Evolutionary conservation across 257 asterid species (phyloP).

Genomic region (Euphrasia confusa): DNA sequence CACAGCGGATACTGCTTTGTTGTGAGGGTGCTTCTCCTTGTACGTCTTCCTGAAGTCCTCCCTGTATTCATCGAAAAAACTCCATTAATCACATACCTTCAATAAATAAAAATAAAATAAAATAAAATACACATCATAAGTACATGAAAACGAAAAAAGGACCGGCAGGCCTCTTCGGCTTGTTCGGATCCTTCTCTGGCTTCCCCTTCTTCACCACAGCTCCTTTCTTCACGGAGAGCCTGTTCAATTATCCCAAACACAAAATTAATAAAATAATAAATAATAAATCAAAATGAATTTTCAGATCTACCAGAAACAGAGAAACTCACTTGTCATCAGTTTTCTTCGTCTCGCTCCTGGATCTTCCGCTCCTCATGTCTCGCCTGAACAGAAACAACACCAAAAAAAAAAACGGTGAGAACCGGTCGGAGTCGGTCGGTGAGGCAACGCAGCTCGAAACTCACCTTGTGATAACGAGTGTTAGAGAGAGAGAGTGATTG

Average conservation of each 20-base stretch:
- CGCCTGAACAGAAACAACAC: conserved; percentile 26
- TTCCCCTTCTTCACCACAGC: conserved; percentile 54
- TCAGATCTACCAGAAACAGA: conserved; percentile 31
- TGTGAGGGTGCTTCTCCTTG: conserved; percentile 78
- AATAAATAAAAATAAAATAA: too few species aligned
- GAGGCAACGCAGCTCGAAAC: conserved; percentile 21
- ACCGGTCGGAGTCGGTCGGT: conserved; percentile 25
- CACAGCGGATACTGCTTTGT: conserved; percentile 79
- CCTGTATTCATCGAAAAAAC: conserved; percentile 30
- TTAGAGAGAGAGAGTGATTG: conserved; percentile 32
- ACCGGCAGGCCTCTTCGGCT: conserved; percentile 93
- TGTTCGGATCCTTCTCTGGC: conserved; percentile 84
- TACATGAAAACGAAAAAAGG: conserved; percentile 95
- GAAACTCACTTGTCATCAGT: conserved; percentile 61
- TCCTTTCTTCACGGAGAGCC: conserved; percentile 62
- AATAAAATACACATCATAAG: not conserved
- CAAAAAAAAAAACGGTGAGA: conserved; percentile 27
- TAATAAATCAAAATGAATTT: not conserved
- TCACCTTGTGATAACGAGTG: conserved; percentile 23
- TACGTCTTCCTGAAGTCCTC: conserved; percentile 74
- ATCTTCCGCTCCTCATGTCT: conserved; percentile 72
- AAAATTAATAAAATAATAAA: not conserved
- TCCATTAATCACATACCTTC: not conserved
- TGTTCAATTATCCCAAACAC: not conserved
- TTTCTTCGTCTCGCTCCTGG: conserved; percentile 48